These are phyloP conservation scores for Wickerhamiella pararugosa DNA, from an alignment of 1,139 yeast genomes.

Conservation along the genomic window DNA sequence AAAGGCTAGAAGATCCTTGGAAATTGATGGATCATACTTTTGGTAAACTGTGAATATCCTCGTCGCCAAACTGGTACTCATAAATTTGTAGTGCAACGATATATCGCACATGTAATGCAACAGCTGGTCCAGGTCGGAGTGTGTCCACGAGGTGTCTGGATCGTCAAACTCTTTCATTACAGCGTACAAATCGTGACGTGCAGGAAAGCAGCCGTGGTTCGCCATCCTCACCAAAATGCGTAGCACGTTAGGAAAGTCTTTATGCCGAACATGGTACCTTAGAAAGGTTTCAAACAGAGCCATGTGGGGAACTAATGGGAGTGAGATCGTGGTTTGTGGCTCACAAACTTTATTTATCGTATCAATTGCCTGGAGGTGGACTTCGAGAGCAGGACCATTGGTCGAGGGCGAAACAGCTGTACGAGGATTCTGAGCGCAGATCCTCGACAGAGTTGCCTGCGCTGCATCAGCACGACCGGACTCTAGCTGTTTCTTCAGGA, in stretches of 20 bases:
- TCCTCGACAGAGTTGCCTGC: too few species aligned
- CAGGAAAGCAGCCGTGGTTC: conserved; percentile 7
- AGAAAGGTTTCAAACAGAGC: conserved; percentile 6
- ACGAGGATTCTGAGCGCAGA: too few species aligned
- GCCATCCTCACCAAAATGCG: conserved; percentile 9
- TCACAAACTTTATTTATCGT: not conserved
- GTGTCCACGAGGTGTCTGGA: not conserved
- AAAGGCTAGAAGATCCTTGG: not conserved
- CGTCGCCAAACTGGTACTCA: conserved; percentile 1
- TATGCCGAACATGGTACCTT: conserved; percentile 3
- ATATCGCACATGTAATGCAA: conserved; percentile 5
- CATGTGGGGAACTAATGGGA: conserved; percentile 8
- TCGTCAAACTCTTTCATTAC: not conserved
- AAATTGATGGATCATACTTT: not conserved
- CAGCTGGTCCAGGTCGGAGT: not conserved
- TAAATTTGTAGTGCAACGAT: not conserved
- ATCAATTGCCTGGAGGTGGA: not conserved
- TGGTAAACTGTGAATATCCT: not conserved
- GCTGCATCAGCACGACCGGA: too few species aligned
- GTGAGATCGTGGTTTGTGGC: not conserved
- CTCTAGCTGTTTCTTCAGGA: too few species aligned
- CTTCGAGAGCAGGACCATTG: conserved; percentile 8
- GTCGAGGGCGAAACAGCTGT: not conserved
- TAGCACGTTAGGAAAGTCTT: conserved; percentile 6
- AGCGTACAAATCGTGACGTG: conserved; percentile 4